These are phyloP conservation scores for Alternaria metachromatica DNA, from an alignment of 2,329 filamentous ascomycete species.

Conservation along the genomic window DNA sequence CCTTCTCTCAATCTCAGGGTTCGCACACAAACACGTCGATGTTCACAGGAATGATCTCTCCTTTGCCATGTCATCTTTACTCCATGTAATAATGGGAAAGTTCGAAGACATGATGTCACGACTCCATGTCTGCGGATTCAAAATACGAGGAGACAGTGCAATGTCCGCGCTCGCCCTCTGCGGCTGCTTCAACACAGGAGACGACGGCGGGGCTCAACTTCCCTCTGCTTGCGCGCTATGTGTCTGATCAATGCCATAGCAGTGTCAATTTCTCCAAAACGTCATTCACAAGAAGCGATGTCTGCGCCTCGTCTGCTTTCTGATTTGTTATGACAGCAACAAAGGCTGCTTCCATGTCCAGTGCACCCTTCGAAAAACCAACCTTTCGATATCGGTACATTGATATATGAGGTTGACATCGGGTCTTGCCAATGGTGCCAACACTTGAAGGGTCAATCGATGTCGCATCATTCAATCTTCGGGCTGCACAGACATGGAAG, in stretches of 20 bases:
- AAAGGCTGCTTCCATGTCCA: background rate
- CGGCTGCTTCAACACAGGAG: background rate
- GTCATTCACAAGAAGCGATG: background rate
- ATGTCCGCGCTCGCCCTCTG: background rate
- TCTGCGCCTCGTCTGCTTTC: background rate
- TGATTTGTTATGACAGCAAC: background rate
- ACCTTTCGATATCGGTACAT: background rate
- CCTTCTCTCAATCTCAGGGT: no score
- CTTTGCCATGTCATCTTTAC: background rate
- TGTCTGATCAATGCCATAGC: background rate
- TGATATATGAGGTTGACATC: background rate
- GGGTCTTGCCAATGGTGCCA: background rate
- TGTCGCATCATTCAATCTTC: background rate
- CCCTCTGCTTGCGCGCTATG: background rate
- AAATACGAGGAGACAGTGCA: rapidly evolving
- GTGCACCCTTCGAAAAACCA: background rate
- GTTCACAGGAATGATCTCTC: no score
- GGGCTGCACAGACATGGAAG: background rate
- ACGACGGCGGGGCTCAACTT: background rate
- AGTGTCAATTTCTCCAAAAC: background rate
- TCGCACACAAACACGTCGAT: no score
- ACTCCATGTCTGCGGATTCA: background rate
- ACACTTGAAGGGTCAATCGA: background rate
- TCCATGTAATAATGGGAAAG: background rate
- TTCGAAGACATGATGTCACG: rapidly evolving